Evolutionary conservation across 176 grass and related monocot species (phyloP).

Genomic region (Leersia perrieri): DNA sequence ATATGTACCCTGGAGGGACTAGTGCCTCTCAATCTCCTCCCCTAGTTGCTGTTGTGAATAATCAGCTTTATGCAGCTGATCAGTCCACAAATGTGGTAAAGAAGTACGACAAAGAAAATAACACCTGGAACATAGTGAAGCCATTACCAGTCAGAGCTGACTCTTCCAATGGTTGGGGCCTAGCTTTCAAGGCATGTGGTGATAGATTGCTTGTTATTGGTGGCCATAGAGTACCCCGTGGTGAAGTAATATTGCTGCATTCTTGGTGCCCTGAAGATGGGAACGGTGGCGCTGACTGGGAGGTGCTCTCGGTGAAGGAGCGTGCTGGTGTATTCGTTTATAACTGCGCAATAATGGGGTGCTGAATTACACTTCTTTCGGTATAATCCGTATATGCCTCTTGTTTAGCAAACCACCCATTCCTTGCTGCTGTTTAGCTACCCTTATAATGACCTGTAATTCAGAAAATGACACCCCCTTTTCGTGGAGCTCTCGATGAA

Average conservation of each 20-base stretch:
- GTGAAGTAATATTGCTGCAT: conserved; percentile 78
- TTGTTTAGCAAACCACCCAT: conserved; percentile 34
- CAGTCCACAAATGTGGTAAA: conserved; percentile 74
- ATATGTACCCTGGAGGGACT: conserved; percentile 78
- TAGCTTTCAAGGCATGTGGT: conserved; percentile 84
- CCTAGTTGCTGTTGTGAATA: conserved; percentile 85
- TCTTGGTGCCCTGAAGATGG: conserved; percentile 73
- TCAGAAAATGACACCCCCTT: conserved; percentile 48
- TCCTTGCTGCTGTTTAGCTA: conserved; percentile 40
- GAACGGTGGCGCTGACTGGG: conserved; percentile 58
- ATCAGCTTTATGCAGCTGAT: conserved; percentile 86
- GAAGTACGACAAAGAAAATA: conserved; percentile 88
- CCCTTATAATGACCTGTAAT: conserved; percentile 56
- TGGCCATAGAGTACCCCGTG: conserved; percentile 56
- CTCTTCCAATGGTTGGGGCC: conserved; percentile 84
- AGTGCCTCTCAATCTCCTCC: conserved; percentile 80
- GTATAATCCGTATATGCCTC: conserved; percentile 11
- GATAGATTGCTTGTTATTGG: conserved; percentile 73
- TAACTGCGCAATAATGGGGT: conserved; percentile 97
- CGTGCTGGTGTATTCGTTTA: conserved; percentile 74
- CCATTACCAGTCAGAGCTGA: conserved; percentile 80
- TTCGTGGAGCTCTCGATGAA: conserved; percentile 44
- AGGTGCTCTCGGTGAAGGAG: conserved; percentile 72
- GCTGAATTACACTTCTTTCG: conserved; percentile 45
- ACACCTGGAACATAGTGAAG: conserved; percentile 79